Conservation (phyloP, 192 early-diverging fungal species). For the Backusella mclennaniae region DNA sequence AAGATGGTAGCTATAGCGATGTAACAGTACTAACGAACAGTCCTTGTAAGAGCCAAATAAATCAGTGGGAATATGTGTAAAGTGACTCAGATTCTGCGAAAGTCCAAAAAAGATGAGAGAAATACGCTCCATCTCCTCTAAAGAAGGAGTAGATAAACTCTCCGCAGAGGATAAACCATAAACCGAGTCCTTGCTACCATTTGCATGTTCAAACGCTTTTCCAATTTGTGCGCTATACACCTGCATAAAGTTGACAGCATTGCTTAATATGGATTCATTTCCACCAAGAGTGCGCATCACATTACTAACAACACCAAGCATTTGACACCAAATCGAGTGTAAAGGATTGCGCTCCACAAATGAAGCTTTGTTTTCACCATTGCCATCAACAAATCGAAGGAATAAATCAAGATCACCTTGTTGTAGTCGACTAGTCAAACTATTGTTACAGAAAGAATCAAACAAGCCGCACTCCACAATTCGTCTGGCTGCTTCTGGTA, state of each 20-base stretch:
- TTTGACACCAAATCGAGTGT: constrained; percentile 53
- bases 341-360: constrained; percentile 32
- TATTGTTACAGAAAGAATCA: constrained; percentile 45
- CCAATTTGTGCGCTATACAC: constrained; percentile 46
- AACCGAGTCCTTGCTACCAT: constrained; percentile 2
- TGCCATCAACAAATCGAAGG: constrained; percentile 26
- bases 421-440: constrained; percentile 36
- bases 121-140: constrained; percentile 53
- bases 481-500: constrained; percentile 37
- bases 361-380: constrained; percentile 19
- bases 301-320: constrained; percentile 44
- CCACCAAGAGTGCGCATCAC: constrained; percentile 38
- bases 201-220: constrained; percentile 29
- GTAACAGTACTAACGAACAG: constrained; percentile 11
- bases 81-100: constrained; percentile 22
- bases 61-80: neutral
- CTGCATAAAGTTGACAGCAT: constrained; percentile 45
- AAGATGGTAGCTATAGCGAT: constrained; percentile 18
- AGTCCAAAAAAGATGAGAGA: constrained; percentile 52
- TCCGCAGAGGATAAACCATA: constrained; percentile 13
- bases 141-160: constrained; percentile 38
- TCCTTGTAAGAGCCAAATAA: constrained; percentile 20
- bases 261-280: constrained; percentile 36
- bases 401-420: constrained; percentile 34
- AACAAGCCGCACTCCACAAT: constrained; percentile 37